These are phyloP conservation scores for Areca catechu DNA, from an alignment of 176 grass and related monocot genomes.

Conservation along the genomic window DNA sequence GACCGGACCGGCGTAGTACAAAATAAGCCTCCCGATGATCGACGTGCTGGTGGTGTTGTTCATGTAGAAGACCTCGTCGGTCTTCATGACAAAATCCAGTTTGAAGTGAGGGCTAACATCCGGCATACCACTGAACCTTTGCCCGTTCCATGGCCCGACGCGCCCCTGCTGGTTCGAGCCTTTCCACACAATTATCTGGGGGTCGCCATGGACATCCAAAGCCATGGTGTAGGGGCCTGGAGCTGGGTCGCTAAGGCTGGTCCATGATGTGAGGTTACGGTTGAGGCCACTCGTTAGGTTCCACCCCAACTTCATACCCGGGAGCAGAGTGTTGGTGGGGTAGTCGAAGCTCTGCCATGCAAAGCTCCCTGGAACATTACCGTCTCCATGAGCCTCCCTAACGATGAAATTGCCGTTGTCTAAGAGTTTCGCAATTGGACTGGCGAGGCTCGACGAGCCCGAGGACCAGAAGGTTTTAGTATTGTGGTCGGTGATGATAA, in stretches of 20 bases:
- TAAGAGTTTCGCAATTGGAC: background rate
- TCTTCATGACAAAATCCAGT: background rate
- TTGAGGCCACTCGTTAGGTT: background rate
- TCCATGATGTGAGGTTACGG: background rate
- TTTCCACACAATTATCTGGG: background rate
- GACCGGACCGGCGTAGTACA: background rate
- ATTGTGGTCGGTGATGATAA: slow-evolving; percentile 3
- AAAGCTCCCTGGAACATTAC: background rate
- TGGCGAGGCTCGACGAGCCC: background rate
- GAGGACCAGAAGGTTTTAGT: slow-evolving; percentile 1
- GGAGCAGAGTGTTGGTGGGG: background rate
- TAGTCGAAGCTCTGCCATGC: slow-evolving; percentile 12
- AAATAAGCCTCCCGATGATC: background rate
- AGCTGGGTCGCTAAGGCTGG: background rate
- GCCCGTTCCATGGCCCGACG: background rate
- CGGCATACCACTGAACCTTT: background rate
- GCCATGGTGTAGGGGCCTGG: background rate
- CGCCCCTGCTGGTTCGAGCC: background rate
- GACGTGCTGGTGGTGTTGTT: background rate
- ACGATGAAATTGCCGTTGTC: slow-evolving; percentile 6
- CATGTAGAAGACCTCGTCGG: background rate
- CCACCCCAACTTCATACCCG: slow-evolving; percentile 5
- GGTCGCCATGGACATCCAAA: background rate
- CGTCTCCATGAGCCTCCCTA: background rate
- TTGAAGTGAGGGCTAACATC: background rate